These are phyloP conservation scores for Penicillium sp. DNA, from an alignment of 2,329 filamentous ascomycete genomes.

Conservation along the genomic window DNA sequence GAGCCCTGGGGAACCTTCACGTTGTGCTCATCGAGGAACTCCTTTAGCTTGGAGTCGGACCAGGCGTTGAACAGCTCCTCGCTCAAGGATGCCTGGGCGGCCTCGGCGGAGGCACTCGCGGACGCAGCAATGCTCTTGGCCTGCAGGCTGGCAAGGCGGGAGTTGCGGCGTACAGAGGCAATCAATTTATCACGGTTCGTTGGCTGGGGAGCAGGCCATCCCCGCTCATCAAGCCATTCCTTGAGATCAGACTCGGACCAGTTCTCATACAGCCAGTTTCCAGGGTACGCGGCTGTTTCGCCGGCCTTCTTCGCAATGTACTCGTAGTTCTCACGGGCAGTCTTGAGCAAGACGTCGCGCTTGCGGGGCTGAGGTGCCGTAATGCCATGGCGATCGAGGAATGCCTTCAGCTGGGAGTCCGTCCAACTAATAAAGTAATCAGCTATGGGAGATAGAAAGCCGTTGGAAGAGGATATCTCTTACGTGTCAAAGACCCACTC, in stretches of 20 bases:
- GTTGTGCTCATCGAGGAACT: conserved; percentile 87
- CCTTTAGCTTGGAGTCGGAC: conserved; percentile 87
- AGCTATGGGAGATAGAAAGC: not conserved
- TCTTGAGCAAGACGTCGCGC: conserved; percentile 77
- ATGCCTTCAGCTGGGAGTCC: conserved; percentile 89
- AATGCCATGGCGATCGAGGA: conserved; percentile 85
- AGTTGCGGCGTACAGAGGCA: conserved; percentile 86
- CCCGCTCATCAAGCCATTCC: conserved; percentile 86
- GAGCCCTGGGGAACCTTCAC: conserved; percentile 90
- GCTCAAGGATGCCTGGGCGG: conserved; percentile 72
- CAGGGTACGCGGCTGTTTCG: conserved; percentile 82
- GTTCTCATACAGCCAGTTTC: conserved; percentile 87
- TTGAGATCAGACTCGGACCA: conserved; percentile 96
- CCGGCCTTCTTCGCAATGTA: conserved; percentile 71
- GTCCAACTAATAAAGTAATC: conserved; percentile 65
- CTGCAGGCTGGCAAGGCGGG: conserved; percentile 73
- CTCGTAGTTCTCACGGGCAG: conserved; percentile 81
- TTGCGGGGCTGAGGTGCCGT: conserved; percentile 85
- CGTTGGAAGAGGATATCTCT: conserved; percentile 19
- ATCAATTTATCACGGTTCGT: conserved; percentile 83
- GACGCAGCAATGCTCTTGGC: conserved; percentile 62
- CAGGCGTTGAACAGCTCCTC: conserved; percentile 86
- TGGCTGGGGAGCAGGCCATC: conserved; percentile 83
- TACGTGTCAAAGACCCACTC: conserved; percentile 91
- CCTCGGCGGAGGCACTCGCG: conserved; percentile 65